These are phyloP conservation scores for Boletus vinaceobasis DNA, from an alignment of 768 basidiomycete genomes.

Conservation along the genomic window DNA sequence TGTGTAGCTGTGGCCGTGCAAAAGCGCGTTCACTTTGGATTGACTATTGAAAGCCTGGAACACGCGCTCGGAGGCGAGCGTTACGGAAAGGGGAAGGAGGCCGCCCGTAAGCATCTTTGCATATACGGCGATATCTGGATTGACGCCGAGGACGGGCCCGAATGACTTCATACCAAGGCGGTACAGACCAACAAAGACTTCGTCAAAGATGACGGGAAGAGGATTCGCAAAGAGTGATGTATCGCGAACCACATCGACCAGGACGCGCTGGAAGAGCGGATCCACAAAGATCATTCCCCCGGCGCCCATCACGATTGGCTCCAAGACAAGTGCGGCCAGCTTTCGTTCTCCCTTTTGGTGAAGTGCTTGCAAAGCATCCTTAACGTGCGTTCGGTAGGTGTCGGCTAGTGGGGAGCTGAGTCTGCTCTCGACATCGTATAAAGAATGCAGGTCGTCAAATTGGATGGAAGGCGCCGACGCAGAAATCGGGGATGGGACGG, in stretches of 20 bases:
- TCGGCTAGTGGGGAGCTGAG: constrained; percentile 57
- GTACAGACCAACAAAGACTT: constrained; percentile 92
- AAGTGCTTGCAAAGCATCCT: constrained; percentile 46
- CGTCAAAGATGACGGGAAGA: constrained; percentile 91
- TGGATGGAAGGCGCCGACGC: constrained; percentile 21
- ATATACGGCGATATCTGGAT: constrained; percentile 87
- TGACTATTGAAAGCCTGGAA: constrained; percentile 77
- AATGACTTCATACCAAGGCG: constrained; percentile 74
- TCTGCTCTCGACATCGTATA: constrained; percentile 71
- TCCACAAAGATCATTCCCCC: constrained; percentile 98
- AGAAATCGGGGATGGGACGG: constrained; percentile 50
- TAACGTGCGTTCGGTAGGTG: constrained; percentile 60
- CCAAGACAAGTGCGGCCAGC: constrained; percentile 78
- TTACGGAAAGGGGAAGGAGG: constrained; percentile 80
- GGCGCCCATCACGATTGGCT: constrained; percentile 91
- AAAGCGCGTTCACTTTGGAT: constrained; percentile 76
- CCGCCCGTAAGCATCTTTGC: constrained; percentile 96
- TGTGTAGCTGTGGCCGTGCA: constrained; percentile 96
- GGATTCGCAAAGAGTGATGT: constrained; percentile 40
- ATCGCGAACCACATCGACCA: constrained; percentile 77
- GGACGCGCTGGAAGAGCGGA: constrained; percentile 87
- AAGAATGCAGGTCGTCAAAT: constrained; percentile 45
- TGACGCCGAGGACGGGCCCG: constrained; percentile 60
- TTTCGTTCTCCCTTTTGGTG: constrained; percentile 37
- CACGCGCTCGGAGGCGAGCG: constrained; percentile 75